phyloP scores from a whole-genome alignment of 805 yeast genomes.

The Candida quercuum region DNA sequence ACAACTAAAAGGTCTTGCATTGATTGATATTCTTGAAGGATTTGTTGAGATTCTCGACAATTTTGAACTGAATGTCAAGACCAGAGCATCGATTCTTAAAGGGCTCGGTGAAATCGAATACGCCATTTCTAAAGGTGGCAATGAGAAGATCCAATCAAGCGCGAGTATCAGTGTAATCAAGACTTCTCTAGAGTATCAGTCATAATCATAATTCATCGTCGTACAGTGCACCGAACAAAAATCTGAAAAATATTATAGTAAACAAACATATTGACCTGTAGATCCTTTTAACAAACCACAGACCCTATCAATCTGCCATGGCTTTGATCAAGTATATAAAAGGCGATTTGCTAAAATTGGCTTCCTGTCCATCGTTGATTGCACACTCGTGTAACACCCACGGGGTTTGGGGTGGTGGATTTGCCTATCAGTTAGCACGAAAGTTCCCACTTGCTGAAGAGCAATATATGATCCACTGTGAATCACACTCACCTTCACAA shows the following conservation, averaged over 20 bases:
- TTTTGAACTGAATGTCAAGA: conserved; percentile 57
- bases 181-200: conserved; percentile 33
- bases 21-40: conserved; percentile 78
- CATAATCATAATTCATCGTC: background rate
- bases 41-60: conserved; percentile 64
- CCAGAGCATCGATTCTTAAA: conserved; percentile 59
- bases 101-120: conserved; percentile 87
- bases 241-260: conserved; percentile 1
- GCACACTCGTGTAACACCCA: conserved; percentile 79
- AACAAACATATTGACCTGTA: background rate
- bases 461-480: conserved; percentile 31
- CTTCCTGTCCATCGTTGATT: conserved; percentile 37
- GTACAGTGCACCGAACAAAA: background rate
- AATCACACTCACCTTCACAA: conserved; percentile 18
- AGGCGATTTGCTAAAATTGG: conserved; percentile 50
- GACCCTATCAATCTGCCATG: background rate
- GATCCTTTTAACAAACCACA: background rate
- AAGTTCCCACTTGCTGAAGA: conserved; percentile 54
- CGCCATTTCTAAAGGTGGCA: conserved; percentile 88
- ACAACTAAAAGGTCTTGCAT: conserved; percentile 75
- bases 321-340: conserved; percentile 33
- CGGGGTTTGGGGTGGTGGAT: conserved; percentile 85
- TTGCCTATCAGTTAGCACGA: conserved; percentile 53
- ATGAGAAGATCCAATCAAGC: conserved; percentile 82
- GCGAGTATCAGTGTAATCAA: conserved; percentile 88